These are phyloP conservation scores for Daldinia sp. DNA, from an alignment of 2,329 filamentous ascomycete species.

Conservation along the genomic window DNA sequence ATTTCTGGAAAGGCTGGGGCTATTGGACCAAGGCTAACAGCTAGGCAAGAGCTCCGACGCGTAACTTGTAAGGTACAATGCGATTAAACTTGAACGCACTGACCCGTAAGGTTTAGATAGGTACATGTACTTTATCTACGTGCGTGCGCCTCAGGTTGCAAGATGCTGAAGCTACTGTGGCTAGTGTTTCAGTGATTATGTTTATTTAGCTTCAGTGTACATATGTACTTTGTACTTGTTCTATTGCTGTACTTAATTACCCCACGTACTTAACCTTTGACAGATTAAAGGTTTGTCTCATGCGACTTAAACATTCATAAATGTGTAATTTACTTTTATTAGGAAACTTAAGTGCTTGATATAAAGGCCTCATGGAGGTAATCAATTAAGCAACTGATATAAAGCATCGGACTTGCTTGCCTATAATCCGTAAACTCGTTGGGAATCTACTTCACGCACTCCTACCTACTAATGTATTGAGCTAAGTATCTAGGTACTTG, in stretches of 20 bases:
- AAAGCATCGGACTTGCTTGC: no score
- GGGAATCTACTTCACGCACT: not conserved
- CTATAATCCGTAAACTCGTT: not conserved
- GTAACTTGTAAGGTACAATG: conserved; percentile 39
- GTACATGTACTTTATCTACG: conserved; percentile 6
- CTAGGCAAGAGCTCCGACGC: conserved; percentile 54
- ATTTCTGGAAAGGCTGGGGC: conserved; percentile 42
- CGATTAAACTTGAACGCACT: not conserved
- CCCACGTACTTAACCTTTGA: not conserved
- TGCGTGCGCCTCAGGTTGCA: not conserved
- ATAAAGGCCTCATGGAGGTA: no score
- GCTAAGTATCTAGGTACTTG: not conserved
- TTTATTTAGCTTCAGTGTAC: not conserved
- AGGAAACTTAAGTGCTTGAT: not conserved
- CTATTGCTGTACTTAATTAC: not conserved
- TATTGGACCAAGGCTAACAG: conserved; percentile 36
- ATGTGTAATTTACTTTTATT: not conserved
- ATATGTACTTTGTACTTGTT: not conserved
- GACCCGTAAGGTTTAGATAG: conserved; percentile 12
- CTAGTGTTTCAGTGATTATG: not conserved
- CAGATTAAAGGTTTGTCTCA: not conserved
- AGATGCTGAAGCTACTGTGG: conserved; percentile 2
- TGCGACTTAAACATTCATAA: not conserved
- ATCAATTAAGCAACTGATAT: no score
- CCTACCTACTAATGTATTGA: not conserved